Evolutionary conservation across 202 grass and related monocot genomes (phyloP).

Genomic region (Panicum hallii): DNA sequence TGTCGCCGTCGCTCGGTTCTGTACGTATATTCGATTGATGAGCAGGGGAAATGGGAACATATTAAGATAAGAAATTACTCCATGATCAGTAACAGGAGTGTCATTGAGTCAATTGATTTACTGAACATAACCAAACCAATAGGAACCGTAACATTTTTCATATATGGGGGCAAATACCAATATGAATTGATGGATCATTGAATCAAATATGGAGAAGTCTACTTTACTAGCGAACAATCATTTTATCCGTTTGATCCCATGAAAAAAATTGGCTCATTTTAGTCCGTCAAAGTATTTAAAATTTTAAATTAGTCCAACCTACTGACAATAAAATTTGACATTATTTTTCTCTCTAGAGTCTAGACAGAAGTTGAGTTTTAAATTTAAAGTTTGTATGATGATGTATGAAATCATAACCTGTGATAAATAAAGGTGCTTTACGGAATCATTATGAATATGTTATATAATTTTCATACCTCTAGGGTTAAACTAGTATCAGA

Average conservation of each 20-base stretch:
- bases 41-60: not conserved
- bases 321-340: not conserved
- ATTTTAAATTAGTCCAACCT: not conserved
- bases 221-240: no score
- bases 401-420: no score
- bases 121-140: not conserved
- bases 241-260: no score
- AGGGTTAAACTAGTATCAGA: not conserved
- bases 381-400: not conserved
- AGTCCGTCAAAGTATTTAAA: not conserved
- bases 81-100: not conserved
- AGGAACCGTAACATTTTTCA: not conserved
- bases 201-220: not conserved
- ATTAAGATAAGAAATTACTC: not conserved
- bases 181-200: not conserved
- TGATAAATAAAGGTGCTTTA: no score
- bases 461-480: not conserved
- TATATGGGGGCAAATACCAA: not conserved
- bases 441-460: not conserved
- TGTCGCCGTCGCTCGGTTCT: constrained; percentile 12
- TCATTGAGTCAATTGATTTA: not conserved
- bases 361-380: not conserved
- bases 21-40: not conserved
- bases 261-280: no score
- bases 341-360: not conserved